These are phyloP conservation scores for Paracoccidioides brasiliensis DNA, from an alignment of 2,329 filamentous ascomycete species.

Conservation along the genomic window DNA sequence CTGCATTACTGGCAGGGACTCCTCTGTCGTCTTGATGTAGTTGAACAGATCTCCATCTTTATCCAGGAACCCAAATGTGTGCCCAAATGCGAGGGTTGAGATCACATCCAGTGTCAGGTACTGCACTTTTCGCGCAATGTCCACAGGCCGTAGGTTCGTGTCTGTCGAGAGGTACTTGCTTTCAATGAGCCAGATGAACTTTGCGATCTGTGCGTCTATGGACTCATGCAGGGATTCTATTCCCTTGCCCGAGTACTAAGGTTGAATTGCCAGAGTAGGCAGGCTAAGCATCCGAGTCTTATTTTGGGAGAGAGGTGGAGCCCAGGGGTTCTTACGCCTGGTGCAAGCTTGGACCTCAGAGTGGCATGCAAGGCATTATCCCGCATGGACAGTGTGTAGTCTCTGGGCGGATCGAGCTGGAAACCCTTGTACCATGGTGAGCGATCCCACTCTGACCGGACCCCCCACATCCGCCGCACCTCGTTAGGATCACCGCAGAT, in stretches of 20 bases:
- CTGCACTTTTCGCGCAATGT: conserved; percentile 37
- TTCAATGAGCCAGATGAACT: conserved; percentile 38
- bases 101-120: conserved; percentile 47
- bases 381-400: not conserved
- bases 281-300: not conserved
- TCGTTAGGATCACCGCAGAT: conserved; percentile 2
- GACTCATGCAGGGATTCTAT: conserved; percentile 38
- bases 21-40: conserved; percentile 23
- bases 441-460: conserved; percentile 4
- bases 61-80: conserved; percentile 34
- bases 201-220: conserved; percentile 36
- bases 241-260: conserved; percentile 41
- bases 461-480: conserved; percentile 3
- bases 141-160: conserved; percentile 22
- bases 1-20: conserved; percentile 13
- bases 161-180: conserved; percentile 31
- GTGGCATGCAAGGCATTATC: not conserved
- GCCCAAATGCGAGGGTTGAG: conserved; percentile 40
- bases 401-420: conserved; percentile 2
- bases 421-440: conserved; percentile 4
- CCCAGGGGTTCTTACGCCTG: not conserved
- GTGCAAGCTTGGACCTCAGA: conserved; percentile 2
- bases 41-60: conserved; percentile 32
- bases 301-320: not conserved
- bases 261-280: not conserved